These are phyloP conservation scores for Podila horticola DNA, from an alignment of 192 early-diverging fungal species.

Conservation along the genomic window DNA sequence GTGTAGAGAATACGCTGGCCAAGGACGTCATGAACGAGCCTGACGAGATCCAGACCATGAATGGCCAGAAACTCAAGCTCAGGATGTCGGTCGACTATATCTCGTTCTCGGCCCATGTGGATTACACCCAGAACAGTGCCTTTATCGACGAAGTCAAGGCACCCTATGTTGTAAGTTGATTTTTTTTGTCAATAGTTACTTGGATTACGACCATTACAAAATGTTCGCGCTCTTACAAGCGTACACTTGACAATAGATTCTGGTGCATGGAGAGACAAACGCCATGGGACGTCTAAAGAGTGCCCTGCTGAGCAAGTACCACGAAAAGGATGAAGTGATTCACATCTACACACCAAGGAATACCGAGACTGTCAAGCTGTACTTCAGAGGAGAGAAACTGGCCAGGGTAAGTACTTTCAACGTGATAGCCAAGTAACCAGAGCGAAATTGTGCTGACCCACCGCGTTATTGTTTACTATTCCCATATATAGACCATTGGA, in stretches of 20 bases:
- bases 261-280: conserved; percentile 97
- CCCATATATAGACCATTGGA: conserved; percentile 75
- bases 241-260: no score
- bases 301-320: conserved; percentile 86
- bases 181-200: no score
- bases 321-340: conserved; percentile 79
- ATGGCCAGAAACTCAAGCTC: conserved; percentile 82
- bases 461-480: no score
- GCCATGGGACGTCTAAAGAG: conserved; percentile 91
- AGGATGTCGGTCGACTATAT: conserved; percentile 93
- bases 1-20: conserved; percentile 96
- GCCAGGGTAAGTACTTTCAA: conserved; percentile 71
- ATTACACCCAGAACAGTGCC: conserved; percentile 93
- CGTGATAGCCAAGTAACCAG: no score
- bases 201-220: no score
- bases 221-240: no score
- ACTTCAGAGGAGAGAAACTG: conserved; percentile 95
- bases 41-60: conserved; percentile 81
- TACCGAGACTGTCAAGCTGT: conserved; percentile 87
- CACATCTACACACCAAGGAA: conserved; percentile 92
- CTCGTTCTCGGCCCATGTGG: conserved; percentile 98
- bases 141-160: conserved; percentile 97
- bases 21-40: conserved; percentile 83
- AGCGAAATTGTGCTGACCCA: no score
- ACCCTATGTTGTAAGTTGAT: conserved; percentile 90